Evolutionary conservation across 495 filamentous ascomycete genomes (phyloP).

Genomic region (Xylaria nigripes): DNA sequence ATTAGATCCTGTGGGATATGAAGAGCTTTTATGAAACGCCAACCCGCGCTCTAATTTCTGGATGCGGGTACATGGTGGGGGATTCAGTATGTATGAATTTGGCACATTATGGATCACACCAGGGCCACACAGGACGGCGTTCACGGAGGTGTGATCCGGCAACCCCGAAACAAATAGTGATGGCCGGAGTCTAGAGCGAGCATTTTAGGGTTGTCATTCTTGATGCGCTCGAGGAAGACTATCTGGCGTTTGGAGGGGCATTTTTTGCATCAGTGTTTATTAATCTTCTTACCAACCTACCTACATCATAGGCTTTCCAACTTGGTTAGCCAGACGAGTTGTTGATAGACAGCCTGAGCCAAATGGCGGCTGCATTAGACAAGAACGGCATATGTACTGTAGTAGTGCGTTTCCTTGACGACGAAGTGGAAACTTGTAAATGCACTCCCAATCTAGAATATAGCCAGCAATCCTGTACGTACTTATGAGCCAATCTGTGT

Average conservation of each 20-base stretch:
- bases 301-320: constrained; percentile 2
- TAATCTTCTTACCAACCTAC: too few species aligned
- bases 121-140: constrained; percentile 6
- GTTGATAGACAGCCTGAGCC: constrained; percentile 3
- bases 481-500: neutral
- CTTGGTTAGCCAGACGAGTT: neutral
- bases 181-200: constrained; percentile 27
- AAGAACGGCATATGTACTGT: neutral
- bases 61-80: constrained; percentile 1
- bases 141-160: constrained; percentile 3
- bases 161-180: neutral
- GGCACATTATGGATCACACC: constrained; percentile 6
- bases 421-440: constrained; percentile 2
- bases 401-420: neutral
- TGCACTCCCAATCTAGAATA: constrained; percentile 3
- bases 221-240: constrained; percentile 27
- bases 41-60: neutral
- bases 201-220: constrained; percentile 18
- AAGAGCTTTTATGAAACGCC: neutral
- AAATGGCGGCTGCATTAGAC: constrained; percentile 1
- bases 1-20: neutral
- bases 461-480: constrained; percentile 4
- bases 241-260: constrained; percentile 17
- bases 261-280: constrained; percentile 8
- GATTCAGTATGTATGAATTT: constrained; percentile 5